Evolutionary conservation across 768 basidiomycete species (phyloP).

Genomic region (Phylloporus scabripes): DNA sequence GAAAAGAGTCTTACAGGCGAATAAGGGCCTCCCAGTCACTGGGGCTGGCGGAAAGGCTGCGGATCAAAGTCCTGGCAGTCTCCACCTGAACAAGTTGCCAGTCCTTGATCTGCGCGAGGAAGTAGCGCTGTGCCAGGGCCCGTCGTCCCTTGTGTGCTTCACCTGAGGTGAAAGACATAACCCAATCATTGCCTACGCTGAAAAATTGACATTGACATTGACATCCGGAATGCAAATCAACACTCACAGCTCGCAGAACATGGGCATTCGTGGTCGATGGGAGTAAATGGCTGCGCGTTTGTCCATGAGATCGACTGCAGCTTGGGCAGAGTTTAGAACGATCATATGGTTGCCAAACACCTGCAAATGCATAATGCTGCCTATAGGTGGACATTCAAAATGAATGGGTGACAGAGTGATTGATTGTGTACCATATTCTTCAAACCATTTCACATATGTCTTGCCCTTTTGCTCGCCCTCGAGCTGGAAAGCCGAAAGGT

Average conservation of each 20-base stretch:
- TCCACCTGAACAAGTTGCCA: slow-evolving; percentile 12
- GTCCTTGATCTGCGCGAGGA: slow-evolving; percentile 10
- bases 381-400: not conserved
- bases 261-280: slow-evolving; percentile 1
- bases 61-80: slow-evolving; percentile 1
- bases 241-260: not conserved
- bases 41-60: not conserved
- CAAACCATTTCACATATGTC: not conserved
- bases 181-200: not conserved
- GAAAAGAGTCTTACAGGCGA: not conserved
- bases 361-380: not conserved
- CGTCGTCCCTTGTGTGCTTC: slow-evolving; percentile 9
- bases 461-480: not conserved
- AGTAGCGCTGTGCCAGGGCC: slow-evolving; percentile 9
- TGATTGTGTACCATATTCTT: not conserved
- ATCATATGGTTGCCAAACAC: slow-evolving; percentile 15
- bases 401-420: not conserved
- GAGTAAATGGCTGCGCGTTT: slow-evolving; percentile 5
- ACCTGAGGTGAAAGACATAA: slow-evolving; percentile 1
- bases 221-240: not conserved
- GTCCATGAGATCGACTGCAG: slow-evolving; percentile 2
- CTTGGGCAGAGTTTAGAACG: slow-evolving; percentile 31
- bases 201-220: not conserved
- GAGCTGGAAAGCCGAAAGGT: not conserved
- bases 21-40: not conserved